Conservation (phyloP, 331 rosid genomes). For the Erythrophleum ivorense region DNA sequence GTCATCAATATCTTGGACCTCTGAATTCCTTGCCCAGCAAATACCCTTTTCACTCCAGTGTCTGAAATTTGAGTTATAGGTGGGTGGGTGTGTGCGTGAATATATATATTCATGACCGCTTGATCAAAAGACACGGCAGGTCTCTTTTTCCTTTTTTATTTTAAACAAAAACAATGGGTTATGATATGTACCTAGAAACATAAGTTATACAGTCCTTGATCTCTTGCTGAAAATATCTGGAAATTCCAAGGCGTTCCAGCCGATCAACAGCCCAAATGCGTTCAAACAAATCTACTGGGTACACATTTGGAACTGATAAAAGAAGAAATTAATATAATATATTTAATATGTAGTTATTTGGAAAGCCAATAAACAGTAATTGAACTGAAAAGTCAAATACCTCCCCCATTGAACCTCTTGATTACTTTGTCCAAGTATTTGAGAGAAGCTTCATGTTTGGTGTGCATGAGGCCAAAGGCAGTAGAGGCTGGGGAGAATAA, state of each 20-base stretch:
- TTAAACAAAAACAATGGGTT: too few species aligned
- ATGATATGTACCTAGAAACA: conserved; percentile 57
- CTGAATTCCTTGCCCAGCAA: conserved; percentile 84
- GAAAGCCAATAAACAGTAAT: not conserved
- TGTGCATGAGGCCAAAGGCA: conserved; percentile 64
- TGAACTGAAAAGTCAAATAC: conserved; percentile 40
- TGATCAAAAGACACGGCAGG: not conserved
- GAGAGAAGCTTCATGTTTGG: conserved; percentile 56
- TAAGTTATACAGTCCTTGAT: conserved; percentile 58
- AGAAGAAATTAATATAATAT: not conserved
- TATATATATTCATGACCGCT: too few species aligned
- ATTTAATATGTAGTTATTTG: not conserved
- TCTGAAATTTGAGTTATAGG: conserved; percentile 44
- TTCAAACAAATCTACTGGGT: conserved; percentile 94
- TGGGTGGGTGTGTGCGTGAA: too few species aligned
- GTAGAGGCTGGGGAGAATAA: conserved; percentile 72
- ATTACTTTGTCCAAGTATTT: conserved; percentile 54
- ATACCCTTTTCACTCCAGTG: conserved; percentile 80
- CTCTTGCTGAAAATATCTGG: conserved; percentile 65
- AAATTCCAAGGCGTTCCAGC: conserved; percentile 78
- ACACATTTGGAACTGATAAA: conserved; percentile 76
- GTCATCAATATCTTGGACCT: conserved; percentile 83
- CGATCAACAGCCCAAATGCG: conserved; percentile 81
- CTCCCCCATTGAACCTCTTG: conserved; percentile 81
- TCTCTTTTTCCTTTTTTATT: too few species aligned